Evolutionary conservation across 2,329 filamentous ascomycete genomes (phyloP), one percentile per base, ranked within the genome.

Genomic region (Hymenoscyphus repandus): DNA sequence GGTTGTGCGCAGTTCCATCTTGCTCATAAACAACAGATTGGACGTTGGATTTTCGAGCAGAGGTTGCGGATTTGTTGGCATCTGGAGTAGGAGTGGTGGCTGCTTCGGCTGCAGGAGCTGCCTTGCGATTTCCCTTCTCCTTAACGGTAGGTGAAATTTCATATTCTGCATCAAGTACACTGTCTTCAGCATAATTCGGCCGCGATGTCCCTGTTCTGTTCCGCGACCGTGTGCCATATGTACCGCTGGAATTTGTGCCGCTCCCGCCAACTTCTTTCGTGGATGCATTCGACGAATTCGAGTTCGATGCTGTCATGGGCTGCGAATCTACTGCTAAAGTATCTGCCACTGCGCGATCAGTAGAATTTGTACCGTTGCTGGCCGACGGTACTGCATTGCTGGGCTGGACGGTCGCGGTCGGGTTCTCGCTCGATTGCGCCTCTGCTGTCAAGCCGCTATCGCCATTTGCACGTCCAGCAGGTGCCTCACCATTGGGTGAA

Each of bases 171-270:
- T 97, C 92, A 60, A 91, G 77, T 69, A 96, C 92, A 71, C 81
- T 88, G 70, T 92, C 88, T 72, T 99, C 93, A 45, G 93, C 92
- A 70, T 99, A 99, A 71, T 99, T 99, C 59, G 86, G 84, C 60
- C 93, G 87, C 61, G 86, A 79, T 59, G 79, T 82, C 63, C 87
- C 86, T 51, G 81, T 85, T 64, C 91, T 86, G 70, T 95, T 95
- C 68, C 93, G 87, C 45, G 91, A 96, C 63, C 91, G 86, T 67
- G 93, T 99, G 64, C 92, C 92, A 70, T 99, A 96, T 43, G 83
- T 84, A 60, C 22, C 45, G n/a, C 56, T 55, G 22, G 54, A 42
- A 39, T 53, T 52, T 11, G 55, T 36, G 22, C 49, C 56, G 49
- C 38, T 45, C 11, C 39, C 33, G 7, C 46, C 70, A 57, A 66